Conservation (phyloP, 345 rosid genomes). For the Eucalyptus globulus region DNA sequence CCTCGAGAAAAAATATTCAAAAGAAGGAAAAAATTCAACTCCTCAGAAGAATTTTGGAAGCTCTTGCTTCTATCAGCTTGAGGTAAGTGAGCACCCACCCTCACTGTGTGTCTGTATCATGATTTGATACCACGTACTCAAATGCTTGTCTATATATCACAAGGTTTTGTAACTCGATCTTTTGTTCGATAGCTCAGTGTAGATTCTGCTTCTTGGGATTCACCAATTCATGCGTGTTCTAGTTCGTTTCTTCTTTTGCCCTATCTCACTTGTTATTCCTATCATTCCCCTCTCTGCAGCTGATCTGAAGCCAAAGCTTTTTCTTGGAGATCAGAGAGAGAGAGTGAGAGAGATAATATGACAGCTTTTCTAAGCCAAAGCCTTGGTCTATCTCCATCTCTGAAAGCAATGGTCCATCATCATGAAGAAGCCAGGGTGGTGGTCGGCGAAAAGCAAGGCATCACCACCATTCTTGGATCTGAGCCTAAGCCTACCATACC, state of each 20-base stretch:
- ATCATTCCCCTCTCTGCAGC: background rate
- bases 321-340: background rate
- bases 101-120: background rate
- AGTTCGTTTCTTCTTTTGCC: background rate
- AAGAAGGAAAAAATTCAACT: background rate
- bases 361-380: slow-evolving; percentile 6
- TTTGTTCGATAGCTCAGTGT: background rate
- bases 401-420: slow-evolving; percentile 5
- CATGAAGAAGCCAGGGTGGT: slow-evolving; percentile 9
- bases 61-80: background rate
- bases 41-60: background rate
- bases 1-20: background rate
- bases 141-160: background rate
- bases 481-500: slow-evolving; percentile 12
- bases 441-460: slow-evolving; percentile 41
- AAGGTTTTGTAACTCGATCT: background rate
- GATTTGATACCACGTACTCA: background rate
- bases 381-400: background rate
- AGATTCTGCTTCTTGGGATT: background rate
- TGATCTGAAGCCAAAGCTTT: background rate
- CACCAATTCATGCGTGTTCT: background rate
- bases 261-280: background rate
- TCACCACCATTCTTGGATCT: slow-evolving; percentile 59
- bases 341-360: background rate
- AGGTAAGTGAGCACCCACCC: background rate